Percentiles rank a stretch among this genome's conserved stretches.
These are phyloP conservation scores for Pseudopithomyces chartarum DNA, from an alignment of 2,329 filamentous ascomycete species.

Conservation along the genomic window DNA sequence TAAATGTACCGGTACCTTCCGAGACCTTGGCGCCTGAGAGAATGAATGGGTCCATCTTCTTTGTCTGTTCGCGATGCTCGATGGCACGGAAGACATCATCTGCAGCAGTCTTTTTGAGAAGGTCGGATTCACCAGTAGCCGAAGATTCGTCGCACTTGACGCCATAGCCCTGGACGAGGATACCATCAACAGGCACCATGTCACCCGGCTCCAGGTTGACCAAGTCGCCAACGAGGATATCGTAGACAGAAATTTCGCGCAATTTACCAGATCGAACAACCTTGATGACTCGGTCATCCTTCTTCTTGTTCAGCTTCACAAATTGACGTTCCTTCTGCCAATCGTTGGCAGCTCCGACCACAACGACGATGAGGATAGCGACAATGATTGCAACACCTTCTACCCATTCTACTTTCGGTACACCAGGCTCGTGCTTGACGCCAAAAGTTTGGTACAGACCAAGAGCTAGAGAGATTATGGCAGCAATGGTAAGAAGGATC, in stretches of 20 bases:
- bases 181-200: constrained; percentile 73
- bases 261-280: constrained; percentile 76
- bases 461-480: constrained; percentile 73
- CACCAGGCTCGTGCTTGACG: constrained; percentile 57
- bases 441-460: constrained; percentile 75
- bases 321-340: constrained; percentile 84
- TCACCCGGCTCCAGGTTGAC: constrained; percentile 76
- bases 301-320: constrained; percentile 79
- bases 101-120: constrained; percentile 69
- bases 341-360: constrained; percentile 79
- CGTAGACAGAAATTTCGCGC: constrained; percentile 70
- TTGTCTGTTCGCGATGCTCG: constrained; percentile 63
- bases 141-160: constrained; percentile 76
- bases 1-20: constrained; percentile 75
- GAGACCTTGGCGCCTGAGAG: constrained; percentile 83
- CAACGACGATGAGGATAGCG: constrained; percentile 75
- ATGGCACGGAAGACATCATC: constrained; percentile 70
- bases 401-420: constrained; percentile 73
- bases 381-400: constrained; percentile 81
- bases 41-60: constrained; percentile 81
- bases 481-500: constrained; percentile 72
- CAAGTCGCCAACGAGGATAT: constrained; percentile 75
- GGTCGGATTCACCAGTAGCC: constrained; percentile 75
- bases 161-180: constrained; percentile 70
- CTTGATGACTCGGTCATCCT: constrained; percentile 75